phyloP scores from a whole-genome alignment of 2,329 filamentous ascomycete genomes.

The Paracamarosporium sp. region DNA sequence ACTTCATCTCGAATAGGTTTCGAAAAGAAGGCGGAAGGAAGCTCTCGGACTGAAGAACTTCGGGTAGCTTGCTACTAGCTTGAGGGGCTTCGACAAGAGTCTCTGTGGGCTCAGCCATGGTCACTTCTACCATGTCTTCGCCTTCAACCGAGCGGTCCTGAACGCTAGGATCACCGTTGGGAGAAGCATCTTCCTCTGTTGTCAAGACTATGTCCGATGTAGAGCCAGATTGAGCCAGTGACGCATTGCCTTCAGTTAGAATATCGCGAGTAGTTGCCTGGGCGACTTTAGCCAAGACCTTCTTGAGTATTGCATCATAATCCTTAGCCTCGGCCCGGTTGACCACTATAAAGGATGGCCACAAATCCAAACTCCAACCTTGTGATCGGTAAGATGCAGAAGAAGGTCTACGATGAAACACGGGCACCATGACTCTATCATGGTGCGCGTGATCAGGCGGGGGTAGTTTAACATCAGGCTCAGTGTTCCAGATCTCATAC shows the following conservation, averaged over 20 bases:
- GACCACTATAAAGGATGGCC: conserved; percentile 76
- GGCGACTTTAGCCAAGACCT: conserved; percentile 77
- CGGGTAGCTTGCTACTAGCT: conserved; percentile 27
- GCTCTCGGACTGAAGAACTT: conserved; percentile 59
- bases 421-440: conserved; percentile 73
- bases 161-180: conserved; percentile 73
- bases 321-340: conserved; percentile 73
- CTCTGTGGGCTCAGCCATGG: conserved; percentile 72
- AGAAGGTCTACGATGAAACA: conserved; percentile 66
- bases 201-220: conserved; percentile 75
- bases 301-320: conserved; percentile 77
- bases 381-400: conserved; percentile 38
- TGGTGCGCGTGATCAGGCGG: conserved; percentile 67
- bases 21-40: conserved; percentile 70
- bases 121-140: conserved; percentile 90
- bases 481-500: conserved; percentile 46
- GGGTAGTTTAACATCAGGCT: conserved; percentile 56
- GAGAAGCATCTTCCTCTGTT: conserved; percentile 67
- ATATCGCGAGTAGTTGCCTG: conserved; percentile 76
- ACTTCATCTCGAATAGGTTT: conserved; percentile 75
- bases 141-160: conserved; percentile 81
- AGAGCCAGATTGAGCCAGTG: conserved; percentile 58
- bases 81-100: conserved; percentile 28
- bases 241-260: conserved; percentile 60
- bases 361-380: conserved; percentile 44